Conservation (phyloP, 2,329 filamentous ascomycete genomes). For the Nemania abortiva region DNA sequence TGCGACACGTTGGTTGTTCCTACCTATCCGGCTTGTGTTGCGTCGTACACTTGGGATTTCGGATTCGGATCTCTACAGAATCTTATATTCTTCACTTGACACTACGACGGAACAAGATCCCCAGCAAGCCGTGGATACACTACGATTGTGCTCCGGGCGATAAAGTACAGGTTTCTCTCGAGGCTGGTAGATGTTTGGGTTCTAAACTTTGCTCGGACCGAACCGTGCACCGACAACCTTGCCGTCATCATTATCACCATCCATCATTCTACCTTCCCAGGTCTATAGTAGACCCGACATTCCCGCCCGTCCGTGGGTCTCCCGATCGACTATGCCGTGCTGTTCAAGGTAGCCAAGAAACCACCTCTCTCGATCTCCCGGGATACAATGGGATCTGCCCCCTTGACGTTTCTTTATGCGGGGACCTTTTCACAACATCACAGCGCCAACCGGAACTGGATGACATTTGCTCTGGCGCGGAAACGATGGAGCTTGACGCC, state of each 20-base stretch:
- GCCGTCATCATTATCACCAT: background rate
- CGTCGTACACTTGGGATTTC: background rate
- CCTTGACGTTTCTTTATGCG: conserved; percentile 20
- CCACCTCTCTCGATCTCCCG: background rate
- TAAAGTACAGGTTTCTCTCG: background rate
- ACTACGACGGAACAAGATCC: background rate
- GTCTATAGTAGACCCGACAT: conserved; percentile 9
- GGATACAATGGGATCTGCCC: conserved; percentile 27
- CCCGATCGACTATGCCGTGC: conserved; percentile 28
- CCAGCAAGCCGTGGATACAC: background rate
- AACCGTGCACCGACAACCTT: conserved; percentile 8
- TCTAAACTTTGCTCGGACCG: background rate
- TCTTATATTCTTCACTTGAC: background rate
- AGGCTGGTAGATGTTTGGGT: conserved; percentile 15
- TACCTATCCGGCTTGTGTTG: background rate
- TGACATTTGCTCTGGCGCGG: conserved; percentile 15
- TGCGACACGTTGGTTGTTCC: background rate
- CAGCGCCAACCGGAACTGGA: background rate
- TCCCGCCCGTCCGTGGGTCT: conserved; percentile 5
- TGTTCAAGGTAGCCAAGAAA: conserved; percentile 15
- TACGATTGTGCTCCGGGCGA: background rate
- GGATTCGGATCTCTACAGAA: background rate
- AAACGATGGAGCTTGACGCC: conserved; percentile 40
- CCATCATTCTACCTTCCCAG: conserved; percentile 6
- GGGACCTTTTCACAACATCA: background rate